These are phyloP conservation scores for Ailanthus altissimus DNA, from an alignment of 345 rosid genomes.

Conservation along the genomic window DNA sequence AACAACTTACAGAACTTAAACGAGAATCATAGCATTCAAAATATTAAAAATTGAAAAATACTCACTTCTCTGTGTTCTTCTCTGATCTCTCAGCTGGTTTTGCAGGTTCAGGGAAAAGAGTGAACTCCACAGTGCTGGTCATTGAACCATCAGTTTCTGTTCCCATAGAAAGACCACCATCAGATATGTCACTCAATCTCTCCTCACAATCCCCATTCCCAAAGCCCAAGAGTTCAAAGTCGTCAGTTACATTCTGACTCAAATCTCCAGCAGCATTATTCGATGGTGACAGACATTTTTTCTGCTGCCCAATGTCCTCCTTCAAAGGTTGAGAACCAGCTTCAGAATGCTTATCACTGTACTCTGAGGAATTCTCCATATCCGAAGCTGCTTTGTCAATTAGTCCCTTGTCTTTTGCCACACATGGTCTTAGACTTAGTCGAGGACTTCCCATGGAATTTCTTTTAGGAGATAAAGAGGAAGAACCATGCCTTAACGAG, in stretches of 20 bases:
- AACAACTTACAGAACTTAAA: neutral
- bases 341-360: slow-evolving; percentile 72
- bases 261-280: slow-evolving; percentile 36
- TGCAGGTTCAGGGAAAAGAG: slow-evolving; percentile 70
- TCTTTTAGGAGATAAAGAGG: slow-evolving; percentile 81
- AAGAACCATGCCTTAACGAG: slow-evolving; percentile 51
- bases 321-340: slow-evolving; percentile 61
- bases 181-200: slow-evolving; percentile 93
- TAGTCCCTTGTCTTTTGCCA: slow-evolving; percentile 41
- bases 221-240: slow-evolving; percentile 71
- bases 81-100: slow-evolving; percentile 47
- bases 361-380: slow-evolving; percentile 59
- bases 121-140: slow-evolving; percentile 64
- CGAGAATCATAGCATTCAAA: neutral
- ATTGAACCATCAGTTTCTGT: slow-evolving; percentile 87
- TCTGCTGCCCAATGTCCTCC: slow-evolving; percentile 45
- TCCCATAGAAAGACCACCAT: slow-evolving; percentile 87
- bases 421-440: slow-evolving; percentile 31
- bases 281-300: slow-evolving; percentile 38
- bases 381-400: slow-evolving; percentile 57
- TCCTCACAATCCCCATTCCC: slow-evolving; percentile 76
- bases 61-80: slow-evolving; percentile 57
- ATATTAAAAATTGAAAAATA: slow-evolving; percentile 13
- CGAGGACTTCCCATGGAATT: slow-evolving; percentile 54
- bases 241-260: slow-evolving; percentile 49